A percentile compares a stretch with the other conserved stretches of the same genome.
These are phyloP conservation scores for Monosporascus sp. DNA, from an alignment of 2,329 filamentous ascomycete species.

Conservation along the genomic window DNA sequence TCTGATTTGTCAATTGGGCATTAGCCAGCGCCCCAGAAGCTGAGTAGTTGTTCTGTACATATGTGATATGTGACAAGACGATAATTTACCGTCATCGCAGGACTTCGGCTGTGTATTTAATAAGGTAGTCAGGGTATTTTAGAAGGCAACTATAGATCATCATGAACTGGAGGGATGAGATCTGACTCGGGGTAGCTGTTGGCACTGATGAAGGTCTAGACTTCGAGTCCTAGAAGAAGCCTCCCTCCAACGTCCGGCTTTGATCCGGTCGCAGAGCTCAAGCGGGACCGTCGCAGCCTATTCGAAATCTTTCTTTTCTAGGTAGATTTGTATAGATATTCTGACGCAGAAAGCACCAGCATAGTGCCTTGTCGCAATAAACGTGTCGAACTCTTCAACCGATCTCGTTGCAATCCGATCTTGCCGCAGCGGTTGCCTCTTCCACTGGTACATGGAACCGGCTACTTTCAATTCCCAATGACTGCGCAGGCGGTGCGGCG, in stretches of 20 bases:
- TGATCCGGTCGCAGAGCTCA: conserved; percentile 20
- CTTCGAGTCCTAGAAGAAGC: neutral
- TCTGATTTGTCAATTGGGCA: neutral
- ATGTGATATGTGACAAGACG: no score
- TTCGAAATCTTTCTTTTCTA: conserved; percentile 22
- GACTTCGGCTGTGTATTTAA: no score
- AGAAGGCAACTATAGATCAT: no score
- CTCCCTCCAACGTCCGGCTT: conserved; percentile 12
- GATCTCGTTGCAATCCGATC: conserved; percentile 26
- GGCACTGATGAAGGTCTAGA: neutral
- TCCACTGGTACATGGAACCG: conserved; percentile 10
- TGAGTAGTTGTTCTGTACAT: no score
- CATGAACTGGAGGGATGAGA: neutral
- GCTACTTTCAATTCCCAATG: neutral
- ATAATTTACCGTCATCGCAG: no score
- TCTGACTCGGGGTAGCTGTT: neutral
- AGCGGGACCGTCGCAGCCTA: conserved; percentile 22
- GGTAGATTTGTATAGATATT: conserved; percentile 22
- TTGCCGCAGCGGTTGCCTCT: conserved; percentile 18
- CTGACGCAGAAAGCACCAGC: conserved; percentile 22
- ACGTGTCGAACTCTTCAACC: conserved; percentile 24
- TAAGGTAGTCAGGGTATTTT: no score
- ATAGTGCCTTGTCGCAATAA: conserved; percentile 24
- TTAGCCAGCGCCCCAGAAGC: neutral
- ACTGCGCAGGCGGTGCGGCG: neutral